Evolutionary conservation across 805 yeast species (phyloP).

Genomic region (Lipomyces chichibuensis): DNA sequence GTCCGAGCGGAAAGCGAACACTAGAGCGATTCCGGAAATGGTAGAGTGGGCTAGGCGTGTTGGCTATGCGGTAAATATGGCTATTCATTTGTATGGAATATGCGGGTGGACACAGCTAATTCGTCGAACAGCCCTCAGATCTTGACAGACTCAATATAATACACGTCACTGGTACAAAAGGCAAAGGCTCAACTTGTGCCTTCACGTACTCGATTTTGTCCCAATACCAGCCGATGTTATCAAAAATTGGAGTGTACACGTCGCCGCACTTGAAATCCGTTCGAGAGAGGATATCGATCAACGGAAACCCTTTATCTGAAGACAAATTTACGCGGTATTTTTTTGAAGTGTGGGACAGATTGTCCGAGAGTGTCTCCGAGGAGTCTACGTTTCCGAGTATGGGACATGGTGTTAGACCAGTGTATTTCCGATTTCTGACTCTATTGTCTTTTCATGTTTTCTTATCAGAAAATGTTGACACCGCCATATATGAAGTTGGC

Average conservation of each 20-base stretch:
- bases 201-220: conserved; percentile 78
- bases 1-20: conserved; percentile 63
- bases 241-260: conserved; percentile 87
- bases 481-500: conserved; percentile 96
- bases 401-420: conserved; percentile 76
- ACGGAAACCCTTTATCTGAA: conserved; percentile 84
- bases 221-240: conserved; percentile 54
- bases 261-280: conserved; percentile 95
- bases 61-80: conserved; percentile 53
- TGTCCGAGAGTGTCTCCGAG: conserved; percentile 63
- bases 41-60: conserved; percentile 72
- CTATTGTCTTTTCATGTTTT: conserved; percentile 89
- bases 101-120: background rate
- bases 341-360: conserved; percentile 89
- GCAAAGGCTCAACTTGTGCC: conserved; percentile 98
- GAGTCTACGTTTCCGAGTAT: conserved; percentile 68
- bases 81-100: conserved; percentile 21
- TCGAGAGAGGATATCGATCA: conserved; percentile 84
- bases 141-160: conserved; percentile 75
- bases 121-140: conserved; percentile 52
- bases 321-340: conserved; percentile 82
- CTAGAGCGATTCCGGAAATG: conserved; percentile 80
- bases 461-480: conserved; percentile 81
- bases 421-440: conserved; percentile 89
- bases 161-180: conserved; percentile 97